phyloP scores from a whole-genome alignment of 2,329 filamentous ascomycete genomes.

The Fusarium virguliforme region DNA sequence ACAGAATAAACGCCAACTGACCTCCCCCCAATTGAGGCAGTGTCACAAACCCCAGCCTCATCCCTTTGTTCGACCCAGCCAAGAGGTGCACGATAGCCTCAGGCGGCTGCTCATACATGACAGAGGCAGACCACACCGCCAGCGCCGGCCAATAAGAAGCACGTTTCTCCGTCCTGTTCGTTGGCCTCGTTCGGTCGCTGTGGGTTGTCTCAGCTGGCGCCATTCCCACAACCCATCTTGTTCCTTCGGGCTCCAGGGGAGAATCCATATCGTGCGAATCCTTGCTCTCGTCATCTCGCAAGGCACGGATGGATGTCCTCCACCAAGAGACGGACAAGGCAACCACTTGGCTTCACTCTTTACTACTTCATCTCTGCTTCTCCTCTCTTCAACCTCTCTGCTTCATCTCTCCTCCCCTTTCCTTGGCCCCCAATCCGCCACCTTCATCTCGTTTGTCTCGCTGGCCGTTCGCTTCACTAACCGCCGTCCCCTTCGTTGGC shows the following conservation, averaged over 20 bases:
- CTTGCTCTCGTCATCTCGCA: conserved; percentile 20
- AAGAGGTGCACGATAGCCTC: conserved; percentile 4
- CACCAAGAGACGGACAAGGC: conserved; percentile 5
- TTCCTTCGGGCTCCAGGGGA: neutral
- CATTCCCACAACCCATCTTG: conserved; percentile 3
- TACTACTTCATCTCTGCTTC: conserved; percentile 3
- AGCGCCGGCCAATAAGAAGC: neutral
- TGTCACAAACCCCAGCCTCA: conserved; percentile 17
- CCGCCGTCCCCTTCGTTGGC: conserved; percentile 20
- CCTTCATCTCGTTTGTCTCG: conserved; percentile 41
- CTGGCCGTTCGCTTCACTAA: conserved; percentile 37
- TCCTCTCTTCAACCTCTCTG: neutral
- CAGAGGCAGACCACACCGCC: conserved; percentile 2
- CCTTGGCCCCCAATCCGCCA: conserved; percentile 37
- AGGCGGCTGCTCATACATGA: conserved; percentile 13
- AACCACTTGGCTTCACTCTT: neutral
- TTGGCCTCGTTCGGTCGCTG: neutral
- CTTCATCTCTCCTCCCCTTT: conserved; percentile 2
- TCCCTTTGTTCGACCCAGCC: conserved; percentile 13
- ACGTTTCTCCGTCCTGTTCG: neutral
- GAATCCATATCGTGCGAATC: conserved; percentile 7
- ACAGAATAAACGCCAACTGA: neutral
- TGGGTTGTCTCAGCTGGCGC: conserved; percentile 18
- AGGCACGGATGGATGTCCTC: neutral
- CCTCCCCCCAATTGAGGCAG: conserved; percentile 17